Evolutionary conservation across 2,329 filamentous ascomycete species (phyloP).

Genomic region (Blumeriella jaapii): DNA sequence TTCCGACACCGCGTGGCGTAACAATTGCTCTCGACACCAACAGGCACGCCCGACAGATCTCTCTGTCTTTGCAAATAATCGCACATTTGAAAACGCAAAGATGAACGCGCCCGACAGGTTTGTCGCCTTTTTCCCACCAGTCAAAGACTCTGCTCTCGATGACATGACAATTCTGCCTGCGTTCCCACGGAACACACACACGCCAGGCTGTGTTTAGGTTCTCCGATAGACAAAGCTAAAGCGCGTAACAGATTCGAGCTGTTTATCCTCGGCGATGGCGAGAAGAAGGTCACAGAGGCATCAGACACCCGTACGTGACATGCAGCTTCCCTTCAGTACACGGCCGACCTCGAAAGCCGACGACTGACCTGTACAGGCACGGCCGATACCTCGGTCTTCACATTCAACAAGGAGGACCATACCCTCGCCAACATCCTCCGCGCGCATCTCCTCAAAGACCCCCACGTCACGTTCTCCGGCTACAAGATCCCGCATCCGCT

Average conservation of each 20-base stretch:
- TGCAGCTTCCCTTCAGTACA: neutral
- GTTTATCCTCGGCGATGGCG: slow-evolving; percentile 74
- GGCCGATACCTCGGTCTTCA: slow-evolving; percentile 90
- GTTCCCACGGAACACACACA: too few species aligned
- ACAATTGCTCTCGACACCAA: too few species aligned
- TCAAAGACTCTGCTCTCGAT: too few species aligned
- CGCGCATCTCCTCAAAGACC: slow-evolving; percentile 72
- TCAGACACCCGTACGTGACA: slow-evolving; percentile 71
- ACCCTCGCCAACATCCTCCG: slow-evolving; percentile 85
- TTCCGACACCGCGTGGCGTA: too few species aligned
- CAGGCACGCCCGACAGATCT: too few species aligned
- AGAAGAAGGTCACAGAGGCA: slow-evolving; percentile 88
- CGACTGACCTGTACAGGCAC: slow-evolving; percentile 46
- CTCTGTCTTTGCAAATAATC: neutral
- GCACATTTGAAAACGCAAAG: slow-evolving; percentile 8
- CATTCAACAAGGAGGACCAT: slow-evolving; percentile 93
- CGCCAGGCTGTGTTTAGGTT: too few species aligned
- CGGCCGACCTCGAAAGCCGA: neutral
- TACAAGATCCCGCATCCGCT: slow-evolving; percentile 57
- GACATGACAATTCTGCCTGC: too few species aligned
- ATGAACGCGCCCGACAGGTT: slow-evolving; percentile 46
- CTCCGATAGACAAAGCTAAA: slow-evolving; percentile 15
- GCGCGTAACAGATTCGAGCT: slow-evolving; percentile 65
- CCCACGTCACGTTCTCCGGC: slow-evolving; percentile 77
- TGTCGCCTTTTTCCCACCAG: slow-evolving; percentile 18